Evolutionary conservation across 2,329 filamentous ascomycete species (phyloP).

Genomic region (Aspergillus latus): DNA sequence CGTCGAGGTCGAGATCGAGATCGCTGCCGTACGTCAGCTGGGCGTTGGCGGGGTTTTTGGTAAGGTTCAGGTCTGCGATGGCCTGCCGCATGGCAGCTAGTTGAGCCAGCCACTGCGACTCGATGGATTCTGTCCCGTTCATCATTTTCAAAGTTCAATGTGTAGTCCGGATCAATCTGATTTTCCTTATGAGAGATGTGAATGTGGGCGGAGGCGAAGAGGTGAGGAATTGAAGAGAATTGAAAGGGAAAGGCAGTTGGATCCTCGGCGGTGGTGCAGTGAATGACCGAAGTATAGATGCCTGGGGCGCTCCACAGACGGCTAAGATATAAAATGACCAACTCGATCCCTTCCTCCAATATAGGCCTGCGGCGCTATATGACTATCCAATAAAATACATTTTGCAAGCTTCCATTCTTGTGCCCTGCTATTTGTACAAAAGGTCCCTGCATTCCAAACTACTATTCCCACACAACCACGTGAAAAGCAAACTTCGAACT

Average conservation of each 20-base stretch:
- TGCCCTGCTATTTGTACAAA: no score
- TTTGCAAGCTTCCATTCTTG: no score
- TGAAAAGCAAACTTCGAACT: no score
- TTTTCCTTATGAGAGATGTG: neutral
- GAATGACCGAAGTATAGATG: neutral
- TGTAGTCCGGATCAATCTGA: neutral
- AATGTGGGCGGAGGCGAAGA: neutral
- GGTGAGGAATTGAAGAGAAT: neutral
- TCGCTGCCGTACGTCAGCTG: constrained; percentile 53
- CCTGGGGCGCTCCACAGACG: no score
- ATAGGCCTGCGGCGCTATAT: no score
- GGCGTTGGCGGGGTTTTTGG: constrained; percentile 48
- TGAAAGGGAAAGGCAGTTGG: neutral
- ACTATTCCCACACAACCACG: no score
- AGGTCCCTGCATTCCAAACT: no score
- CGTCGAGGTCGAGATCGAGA: constrained; percentile 59
- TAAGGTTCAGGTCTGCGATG: constrained; percentile 68
- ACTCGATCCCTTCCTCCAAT: no score
- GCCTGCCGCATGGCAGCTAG: constrained; percentile 83
- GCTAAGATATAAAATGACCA: no score
- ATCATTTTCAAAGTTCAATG: constrained; percentile 14
- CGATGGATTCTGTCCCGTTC: constrained; percentile 18
- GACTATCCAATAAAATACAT: no score
- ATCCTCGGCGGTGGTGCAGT: neutral
- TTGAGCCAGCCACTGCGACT: constrained; percentile 79